Evolutionary conservation across 1,139 yeast genomes (phyloP), one percentile per base, ranked within the genome.

Genomic region (Suhomyces coccinellae): DNA sequence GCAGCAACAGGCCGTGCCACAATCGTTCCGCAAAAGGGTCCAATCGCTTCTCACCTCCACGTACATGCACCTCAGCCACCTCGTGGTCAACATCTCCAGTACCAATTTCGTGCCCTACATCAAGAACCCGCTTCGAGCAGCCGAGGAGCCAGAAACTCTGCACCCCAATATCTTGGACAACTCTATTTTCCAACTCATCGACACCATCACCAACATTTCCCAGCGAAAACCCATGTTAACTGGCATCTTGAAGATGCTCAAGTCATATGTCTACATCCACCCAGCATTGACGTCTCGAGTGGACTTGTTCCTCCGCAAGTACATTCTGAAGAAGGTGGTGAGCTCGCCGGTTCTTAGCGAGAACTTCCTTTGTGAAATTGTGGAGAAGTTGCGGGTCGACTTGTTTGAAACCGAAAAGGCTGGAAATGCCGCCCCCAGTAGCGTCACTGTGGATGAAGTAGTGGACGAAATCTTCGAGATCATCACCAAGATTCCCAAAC

Each of bases 171-270:
- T 56, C 11, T 44, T 56, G 22, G 43, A 51, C 28, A 53, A 58
- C 12, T 56, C 67, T 1, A 33, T 69, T 6, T 59, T 70, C 44
- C 41, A 48, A n/a, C 54, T 73, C 17, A 1, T 65, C 6, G 55
- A 69, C 46, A 65, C 69, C 0, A 26, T 71, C 15, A 57, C 65
- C 3, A 59, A 60, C 24, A 52, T 71, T 27, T 57, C 66, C n/a
- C 17, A 40, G 12, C 50, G 70, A 31, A 66, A 61, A 42, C 75
- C 75, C 3, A 43, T 69, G 8, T 38, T 68, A 2, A 48, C 55
- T 11, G 50, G 58, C n/a, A 27, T 59, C 2, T 14, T 50, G 12
- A 29, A 28, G 2, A 40, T 41, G 20, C 13, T 36, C 17, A 43
- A 38, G 30, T 36, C 34, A 15, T 43, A 48, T 22, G 12, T 48